Base-by-base conservation (phyloP, 257 asterid genomes). In the Capsicum rhomboideum region DNA sequence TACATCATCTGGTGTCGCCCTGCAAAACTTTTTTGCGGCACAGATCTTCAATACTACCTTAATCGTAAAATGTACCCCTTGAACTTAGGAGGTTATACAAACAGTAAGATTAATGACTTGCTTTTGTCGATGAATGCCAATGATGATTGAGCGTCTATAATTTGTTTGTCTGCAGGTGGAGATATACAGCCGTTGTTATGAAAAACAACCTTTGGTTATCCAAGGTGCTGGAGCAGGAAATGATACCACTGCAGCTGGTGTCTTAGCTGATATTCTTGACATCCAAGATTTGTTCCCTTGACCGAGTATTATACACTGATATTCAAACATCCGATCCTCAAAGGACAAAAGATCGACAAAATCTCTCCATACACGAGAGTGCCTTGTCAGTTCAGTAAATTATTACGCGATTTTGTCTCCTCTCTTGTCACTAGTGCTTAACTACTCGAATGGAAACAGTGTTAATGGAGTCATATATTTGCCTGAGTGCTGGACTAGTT, bases 151-250 rank as follows among this genome's bases (percentile, higher is more conserved):
- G 3, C 0, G 7, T 55, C 23, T 66, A 50, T 79, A n/a, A 31
- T 31, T 68, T 1, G 58, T 90, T 11, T 8, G 55, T 26, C 23
- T 88, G 88, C 91, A 95, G 97, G 50, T 95, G 89, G 98, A 96
- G 92, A 91, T 96, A 88, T 91, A 91, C 83, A 96, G 95, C 85
- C 90, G 97, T 11, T 96, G 98, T 90, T 94, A 96, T 64, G 84
- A 86, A 21, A 79, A 93, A 74, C 95, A 90, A 58, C 98, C 97
- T 0, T 89, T 94, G 90, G 98, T 96, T 54, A 94, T 93, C 78
- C 97, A 94, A 90, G 97, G 98, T 80, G 98, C 99, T 77, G 98
- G 97, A 78, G 98, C 98, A 37, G 98, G 98, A 85, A 94, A 92
- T 64, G 98, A 94, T 71, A 93, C 99, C 14, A 96, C 98, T 8